Percentiles rank a stretch among this genome's conserved stretches.
phyloP scores from a whole-genome alignment of 108 stramenopile species.

The Mayamaea pseudoterrestris region DNA sequence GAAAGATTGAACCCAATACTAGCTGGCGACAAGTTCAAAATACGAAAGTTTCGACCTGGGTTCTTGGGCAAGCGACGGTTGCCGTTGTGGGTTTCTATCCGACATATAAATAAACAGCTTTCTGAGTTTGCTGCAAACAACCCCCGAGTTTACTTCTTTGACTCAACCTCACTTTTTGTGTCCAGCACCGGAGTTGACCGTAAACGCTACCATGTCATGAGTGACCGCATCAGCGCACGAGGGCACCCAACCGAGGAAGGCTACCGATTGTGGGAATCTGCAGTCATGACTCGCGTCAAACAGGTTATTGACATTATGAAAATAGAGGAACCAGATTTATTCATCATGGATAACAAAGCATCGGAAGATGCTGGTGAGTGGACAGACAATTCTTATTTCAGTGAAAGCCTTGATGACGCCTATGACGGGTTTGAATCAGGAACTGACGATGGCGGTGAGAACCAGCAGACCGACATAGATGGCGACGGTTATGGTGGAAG shows the following conservation, averaged over 20 bases:
- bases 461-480: background rate
- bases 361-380: no score
- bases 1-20: background rate
- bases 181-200: conserved; percentile 20
- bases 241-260: conserved; percentile 64
- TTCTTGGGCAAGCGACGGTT: conserved; percentile 1
- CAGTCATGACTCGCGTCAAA: conserved; percentile 3
- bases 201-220: conserved; percentile 24
- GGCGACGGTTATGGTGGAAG: background rate
- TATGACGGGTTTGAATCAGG: conserved; percentile 32
- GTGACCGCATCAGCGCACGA: conserved; percentile 35
- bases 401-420: no score
- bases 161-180: conserved; percentile 58
- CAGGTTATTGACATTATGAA: background rate
- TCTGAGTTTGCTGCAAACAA: conserved; percentile 18
- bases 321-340: background rate
- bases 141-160: conserved; percentile 56
- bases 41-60: background rate
- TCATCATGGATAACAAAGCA: background rate
- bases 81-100: conserved; percentile 69
- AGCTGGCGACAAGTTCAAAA: background rate
- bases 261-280: conserved; percentile 51
- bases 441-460: background rate
- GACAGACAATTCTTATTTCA: no score
- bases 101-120: conserved; percentile 54